Evolutionary conservation across 495 filamentous ascomycete species (phyloP).

Genomic region (Hyaloscypha variabilis): DNA sequence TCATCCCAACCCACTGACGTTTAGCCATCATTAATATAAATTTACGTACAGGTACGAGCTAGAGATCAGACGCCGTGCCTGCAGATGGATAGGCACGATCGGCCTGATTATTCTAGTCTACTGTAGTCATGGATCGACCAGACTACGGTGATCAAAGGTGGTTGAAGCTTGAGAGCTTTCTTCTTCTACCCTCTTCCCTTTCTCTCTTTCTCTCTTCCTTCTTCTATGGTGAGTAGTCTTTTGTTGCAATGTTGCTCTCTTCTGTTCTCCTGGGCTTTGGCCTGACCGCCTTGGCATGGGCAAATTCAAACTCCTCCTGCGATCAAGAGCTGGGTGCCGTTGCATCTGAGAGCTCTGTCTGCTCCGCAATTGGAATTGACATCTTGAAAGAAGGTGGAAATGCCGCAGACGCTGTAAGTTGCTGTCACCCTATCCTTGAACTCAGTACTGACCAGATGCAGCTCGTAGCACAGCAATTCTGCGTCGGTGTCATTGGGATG

Average conservation of each 20-base stretch:
- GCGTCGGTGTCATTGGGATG: conserved; percentile 78
- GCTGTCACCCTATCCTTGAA: neutral
- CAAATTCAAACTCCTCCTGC: conserved; percentile 1
- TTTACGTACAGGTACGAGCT: neutral
- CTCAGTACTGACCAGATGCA: neutral
- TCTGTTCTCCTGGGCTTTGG: conserved; percentile 6
- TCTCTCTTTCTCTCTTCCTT: neutral
- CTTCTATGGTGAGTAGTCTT: neutral
- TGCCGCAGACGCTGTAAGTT: conserved; percentile 33
- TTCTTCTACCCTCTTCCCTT: conserved; percentile 1
- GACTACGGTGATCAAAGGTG: neutral
- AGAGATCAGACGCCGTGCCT: neutral
- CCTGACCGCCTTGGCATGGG: neutral
- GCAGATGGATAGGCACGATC: neutral
- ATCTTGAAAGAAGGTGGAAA: conserved; percentile 60
- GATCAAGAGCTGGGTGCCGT: conserved; percentile 59
- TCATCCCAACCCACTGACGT: neutral
- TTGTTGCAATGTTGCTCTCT: conserved; percentile 18
- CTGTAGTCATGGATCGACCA: neutral
- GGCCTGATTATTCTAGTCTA: neutral
- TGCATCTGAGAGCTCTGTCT: conserved; percentile 74
- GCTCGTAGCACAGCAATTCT: conserved; percentile 70
- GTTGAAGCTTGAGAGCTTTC: conserved; percentile 1
- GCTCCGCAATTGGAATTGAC: conserved; percentile 76
- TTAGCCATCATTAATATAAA: conserved; percentile 6